Evolutionary conservation across 352 stramenopile species (phyloP), one percentile per base, ranked within the genome.

Genomic region (Pythium myriotylum): DNA sequence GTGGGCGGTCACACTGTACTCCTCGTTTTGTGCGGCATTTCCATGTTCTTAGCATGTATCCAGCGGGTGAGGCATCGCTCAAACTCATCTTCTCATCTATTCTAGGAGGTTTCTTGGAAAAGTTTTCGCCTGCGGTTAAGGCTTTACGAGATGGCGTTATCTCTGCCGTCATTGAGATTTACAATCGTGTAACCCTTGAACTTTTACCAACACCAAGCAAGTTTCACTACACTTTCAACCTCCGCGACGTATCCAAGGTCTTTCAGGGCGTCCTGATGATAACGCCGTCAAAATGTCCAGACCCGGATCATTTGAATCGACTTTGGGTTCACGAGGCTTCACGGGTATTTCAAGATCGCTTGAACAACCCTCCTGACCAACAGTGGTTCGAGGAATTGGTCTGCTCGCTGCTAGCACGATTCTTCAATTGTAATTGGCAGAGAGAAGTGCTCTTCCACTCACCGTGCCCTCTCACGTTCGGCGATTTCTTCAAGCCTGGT

Each of bases 201-300:
- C 67, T 98, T 7, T 60, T 98, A 23, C 95, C 95, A 13, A 98
- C 95, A 13, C 95, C 95, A 0, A 91, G 84, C 62, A 98, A 96
- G 54, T 96, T 96, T 59, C 86, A 97, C 65, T 96, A 98, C 74
- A 98, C 91, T 6, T 98, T 98, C 68, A 98, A 98, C 69, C 79
- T 98, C 7, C 94, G 95, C 4, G 94, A 98, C 51, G 88, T 98
- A 0, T 97, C 89, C 3, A 98, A 98, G 67, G 92, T 98, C 3
- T 98, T 98, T 47, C 95, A 98, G 46, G 95, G 95, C 0, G 85
- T 98, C 26, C 73, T 98, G 7, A 98, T 98, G 94, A 86, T 98
- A 48, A 91, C 84, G 1, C 77, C 85, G 5, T 52, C 65, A 0
- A 96, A 94, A 67, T 98, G 90, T 63, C 64, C 57, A 1, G 87